Evolutionary conservation across 2,329 filamentous ascomycete species (phyloP).

Genomic region (Alternaria triticimaculans): DNA sequence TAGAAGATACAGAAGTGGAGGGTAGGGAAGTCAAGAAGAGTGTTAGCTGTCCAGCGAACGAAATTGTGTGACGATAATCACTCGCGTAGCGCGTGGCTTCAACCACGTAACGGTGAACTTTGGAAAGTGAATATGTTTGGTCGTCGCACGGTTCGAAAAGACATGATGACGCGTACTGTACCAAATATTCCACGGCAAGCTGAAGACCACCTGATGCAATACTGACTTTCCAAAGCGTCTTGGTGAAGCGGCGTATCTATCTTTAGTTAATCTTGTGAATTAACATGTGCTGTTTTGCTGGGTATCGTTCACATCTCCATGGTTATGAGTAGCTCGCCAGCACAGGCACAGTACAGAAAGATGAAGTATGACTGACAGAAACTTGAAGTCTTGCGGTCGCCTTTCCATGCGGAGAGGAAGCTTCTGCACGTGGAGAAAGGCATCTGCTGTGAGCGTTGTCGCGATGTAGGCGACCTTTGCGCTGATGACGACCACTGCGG

Average conservation of each 20-base stretch:
- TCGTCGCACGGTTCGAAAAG: no score
- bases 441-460: not conserved
- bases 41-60: not conserved
- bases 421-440: not conserved
- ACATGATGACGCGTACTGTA: not conserved
- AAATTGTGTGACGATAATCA: not conserved
- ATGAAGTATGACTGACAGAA: not conserved
- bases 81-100: not conserved
- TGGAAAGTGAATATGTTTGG: not conserved
- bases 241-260: not conserved
- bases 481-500: not conserved
- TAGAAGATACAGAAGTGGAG: not conserved
- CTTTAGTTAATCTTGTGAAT: not conserved
- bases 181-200: not conserved
- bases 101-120: not conserved
- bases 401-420: accelerated
- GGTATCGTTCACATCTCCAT: not conserved
- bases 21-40: accelerated
- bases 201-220: not conserved
- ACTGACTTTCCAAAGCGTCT: accelerated
- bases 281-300: accelerated
- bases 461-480: accelerated
- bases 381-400: accelerated
- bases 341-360: not conserved
- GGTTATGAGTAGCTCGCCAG: not conserved